phyloP scores from a whole-genome alignment of 2,329 filamentous ascomycete species.

The Aspergillus arachidicola region DNA sequence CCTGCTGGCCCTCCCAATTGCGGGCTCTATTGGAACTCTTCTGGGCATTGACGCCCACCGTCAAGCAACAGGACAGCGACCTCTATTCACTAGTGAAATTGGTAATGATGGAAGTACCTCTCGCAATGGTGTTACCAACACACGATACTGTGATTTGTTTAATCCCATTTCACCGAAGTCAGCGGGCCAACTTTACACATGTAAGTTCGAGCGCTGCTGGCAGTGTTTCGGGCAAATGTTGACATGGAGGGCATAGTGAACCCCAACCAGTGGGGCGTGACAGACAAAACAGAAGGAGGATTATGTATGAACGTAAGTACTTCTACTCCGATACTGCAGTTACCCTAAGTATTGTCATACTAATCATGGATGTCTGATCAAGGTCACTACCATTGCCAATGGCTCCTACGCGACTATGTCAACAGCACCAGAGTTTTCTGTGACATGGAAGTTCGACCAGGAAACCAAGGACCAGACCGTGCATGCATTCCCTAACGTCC shows the following conservation, averaged over 20 bases:
- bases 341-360: background rate
- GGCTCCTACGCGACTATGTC: background rate
- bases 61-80: background rate
- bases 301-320: background rate
- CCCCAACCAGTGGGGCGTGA: background rate
- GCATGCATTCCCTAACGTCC: background rate
- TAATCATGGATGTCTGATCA: background rate
- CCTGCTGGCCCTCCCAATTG: background rate
- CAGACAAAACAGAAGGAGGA: background rate
- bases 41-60: background rate
- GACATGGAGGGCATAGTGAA: background rate
- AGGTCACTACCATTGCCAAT: background rate
- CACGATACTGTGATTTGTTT: background rate
- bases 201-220: background rate
- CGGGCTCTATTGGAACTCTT: background rate
- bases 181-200: background rate
- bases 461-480: background rate
- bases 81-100: background rate
- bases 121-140: background rate
- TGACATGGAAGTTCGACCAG: background rate
- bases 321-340: background rate
- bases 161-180: background rate
- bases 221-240: background rate
- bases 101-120: background rate
- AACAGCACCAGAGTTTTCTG: background rate